A percentile compares a stretch with the other conserved stretches of the same genome.
Evolutionary conservation across 768 basidiomycete species (phyloP).

Genomic region (Serendipita sp.): DNA sequence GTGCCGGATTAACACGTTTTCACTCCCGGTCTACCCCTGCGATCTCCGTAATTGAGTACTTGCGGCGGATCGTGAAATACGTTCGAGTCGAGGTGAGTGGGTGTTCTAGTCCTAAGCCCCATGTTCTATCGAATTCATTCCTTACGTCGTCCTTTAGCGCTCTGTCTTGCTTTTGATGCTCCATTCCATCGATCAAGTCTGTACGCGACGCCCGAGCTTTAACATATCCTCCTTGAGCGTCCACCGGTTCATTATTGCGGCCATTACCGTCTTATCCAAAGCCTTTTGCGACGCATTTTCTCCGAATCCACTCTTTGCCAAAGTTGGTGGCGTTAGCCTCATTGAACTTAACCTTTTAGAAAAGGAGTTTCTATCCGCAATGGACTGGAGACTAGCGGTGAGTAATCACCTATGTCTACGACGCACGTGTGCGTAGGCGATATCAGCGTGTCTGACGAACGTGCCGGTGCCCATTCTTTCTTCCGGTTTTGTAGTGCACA

Average conservation of each 20-base stretch:
- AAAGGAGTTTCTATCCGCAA: conserved; percentile 77
- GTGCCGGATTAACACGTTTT: conserved; percentile 85
- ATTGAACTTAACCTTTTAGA: conserved; percentile 88
- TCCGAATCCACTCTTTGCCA: conserved; percentile 87
- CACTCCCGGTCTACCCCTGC: conserved; percentile 84
- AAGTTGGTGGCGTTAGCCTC: conserved; percentile 87
- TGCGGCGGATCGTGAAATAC: conserved; percentile 83
- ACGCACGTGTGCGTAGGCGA: background rate
- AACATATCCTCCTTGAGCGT: conserved; percentile 91
- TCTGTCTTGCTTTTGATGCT: conserved; percentile 67
- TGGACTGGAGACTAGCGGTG: conserved; percentile 91
- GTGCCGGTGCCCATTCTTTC: background rate
- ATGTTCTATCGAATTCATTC: background rate
- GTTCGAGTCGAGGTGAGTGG: conserved; percentile 81
- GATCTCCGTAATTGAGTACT: conserved; percentile 83
- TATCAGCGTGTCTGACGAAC: background rate
- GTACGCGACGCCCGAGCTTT: conserved; percentile 71
- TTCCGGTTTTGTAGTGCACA: conserved; percentile 47
- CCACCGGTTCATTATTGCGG: conserved; percentile 92
- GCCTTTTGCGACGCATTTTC: conserved; percentile 92
- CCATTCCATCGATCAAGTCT: conserved; percentile 89
- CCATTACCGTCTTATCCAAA: conserved; percentile 84
- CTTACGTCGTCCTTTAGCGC: conserved; percentile 29
- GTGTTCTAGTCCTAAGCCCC: background rate
- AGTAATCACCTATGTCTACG: conserved; percentile 24